Base-by-base conservation (phyloP, 2,329 filamentous ascomycete genomes). In the Lanzia echinophila region DNA sequence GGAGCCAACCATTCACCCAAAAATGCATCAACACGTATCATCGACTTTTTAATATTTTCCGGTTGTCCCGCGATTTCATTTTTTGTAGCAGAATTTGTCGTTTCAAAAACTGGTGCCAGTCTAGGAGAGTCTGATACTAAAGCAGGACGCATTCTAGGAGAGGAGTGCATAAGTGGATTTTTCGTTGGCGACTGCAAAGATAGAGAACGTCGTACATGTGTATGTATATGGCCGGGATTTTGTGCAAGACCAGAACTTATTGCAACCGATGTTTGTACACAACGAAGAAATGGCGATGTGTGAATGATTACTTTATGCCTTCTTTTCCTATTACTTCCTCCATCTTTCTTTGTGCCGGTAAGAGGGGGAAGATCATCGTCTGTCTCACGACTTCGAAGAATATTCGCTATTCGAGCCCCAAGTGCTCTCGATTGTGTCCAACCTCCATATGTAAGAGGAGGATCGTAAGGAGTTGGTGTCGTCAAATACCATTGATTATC, bases 401-500 rank as follows among this genome's bases (percentile, higher is more conserved):
- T 82, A 62, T 78, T 84, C n/a, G 83, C 87, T 58, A 99, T 96
- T 57, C 90, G 84, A 57, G 84, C 78, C 15, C 94, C 94, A 22
- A 96, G 80, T 5, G 85, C 82, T 63, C 87, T 84, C 51, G 88
- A 86, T 70, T 97, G 94, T 13, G 86, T 82, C 87, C 94, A 96
- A 60, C 94, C 94, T 62, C 89, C 88, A 68, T 96, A 97, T 2
- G 91, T 96, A 55, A 99, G 78, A 47, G 94, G 94, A 61, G 94
- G 89, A 62, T 99, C 92, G 75, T 97, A 99, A 2, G 94, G 94
- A 6, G 90, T 91, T 1, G 91, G 88, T 6, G 94, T 96, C 31
- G 88, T 87, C 52, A 96, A 79, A 70, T 96, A 90, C 94, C 94
- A 99, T 70, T 89, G 83, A 69, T 91, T 90, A 76, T 99, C 91